Conservation (phyloP, 371 early-diverging fungal genomes). For the Syncephalastrum racemosum region DNA sequence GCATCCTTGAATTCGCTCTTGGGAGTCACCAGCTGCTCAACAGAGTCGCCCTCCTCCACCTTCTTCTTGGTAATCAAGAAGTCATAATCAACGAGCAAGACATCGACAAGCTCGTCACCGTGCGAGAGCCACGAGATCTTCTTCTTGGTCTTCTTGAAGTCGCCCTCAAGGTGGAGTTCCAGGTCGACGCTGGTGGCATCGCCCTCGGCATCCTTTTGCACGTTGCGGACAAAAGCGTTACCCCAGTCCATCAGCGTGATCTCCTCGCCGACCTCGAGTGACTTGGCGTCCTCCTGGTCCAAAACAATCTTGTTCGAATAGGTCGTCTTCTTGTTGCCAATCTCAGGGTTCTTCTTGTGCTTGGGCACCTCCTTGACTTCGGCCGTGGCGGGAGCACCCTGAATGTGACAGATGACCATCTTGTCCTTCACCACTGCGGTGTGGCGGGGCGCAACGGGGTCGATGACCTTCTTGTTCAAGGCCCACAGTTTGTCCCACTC, state of each 20-base stretch:
- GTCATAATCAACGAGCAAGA: conserved; percentile 88
- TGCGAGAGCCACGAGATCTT: conserved; percentile 98
- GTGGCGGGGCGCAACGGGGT: conserved; percentile 93
- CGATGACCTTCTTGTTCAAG: conserved; percentile 97
- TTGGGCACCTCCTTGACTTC: conserved; percentile 73
- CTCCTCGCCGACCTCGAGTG: conserved; percentile 87
- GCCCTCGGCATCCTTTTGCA: conserved; percentile 53
- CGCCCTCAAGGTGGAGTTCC: conserved; percentile 90
- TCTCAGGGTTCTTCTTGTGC: conserved; percentile 95
- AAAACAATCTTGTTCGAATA: conserved; percentile 81
- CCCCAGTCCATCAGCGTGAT: conserved; percentile 99
- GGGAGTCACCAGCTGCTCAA: conserved; percentile 85
- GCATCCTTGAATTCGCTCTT: conserved; percentile 80
- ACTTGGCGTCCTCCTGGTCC: conserved; percentile 89
- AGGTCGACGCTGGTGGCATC: conserved; percentile 57
- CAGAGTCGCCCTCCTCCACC: conserved; percentile 92
- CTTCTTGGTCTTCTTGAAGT: conserved; percentile 98
- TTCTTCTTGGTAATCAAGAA: conserved; percentile 98
- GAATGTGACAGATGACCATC: conserved; percentile 68
- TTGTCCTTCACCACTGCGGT: conserved; percentile 76
- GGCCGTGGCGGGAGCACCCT: conserved; percentile 54
- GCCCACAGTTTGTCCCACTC: conserved; percentile 99
- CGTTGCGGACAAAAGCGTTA: conserved; percentile 87
- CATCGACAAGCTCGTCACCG: conserved; percentile 57
- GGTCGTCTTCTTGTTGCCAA: conserved; percentile 88